phyloP scores from a whole-genome alignment of 1,284 basidiomycete genomes.

The Naganishia sp. region DNA sequence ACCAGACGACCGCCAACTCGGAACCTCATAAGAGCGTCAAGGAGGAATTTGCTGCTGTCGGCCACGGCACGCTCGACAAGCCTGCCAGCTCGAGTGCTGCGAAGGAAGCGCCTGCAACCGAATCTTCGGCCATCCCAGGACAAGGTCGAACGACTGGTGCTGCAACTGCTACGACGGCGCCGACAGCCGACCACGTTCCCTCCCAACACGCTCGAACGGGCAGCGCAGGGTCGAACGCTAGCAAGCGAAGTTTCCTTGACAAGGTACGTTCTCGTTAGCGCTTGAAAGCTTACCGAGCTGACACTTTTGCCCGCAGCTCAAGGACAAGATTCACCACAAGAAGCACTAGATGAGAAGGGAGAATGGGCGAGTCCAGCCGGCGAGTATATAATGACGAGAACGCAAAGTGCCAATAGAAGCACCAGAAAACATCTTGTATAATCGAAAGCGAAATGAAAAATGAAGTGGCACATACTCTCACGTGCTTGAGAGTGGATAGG shows the following conservation, averaged over 20 bases:
- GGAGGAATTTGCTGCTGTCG: slow-evolving; percentile 30
- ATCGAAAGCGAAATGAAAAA: too few species aligned
- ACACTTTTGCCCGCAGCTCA: slow-evolving; percentile 11
- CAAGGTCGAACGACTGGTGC: neutral
- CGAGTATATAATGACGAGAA: neutral
- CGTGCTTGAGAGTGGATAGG: too few species aligned
- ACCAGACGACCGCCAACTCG: slow-evolving; percentile 28
- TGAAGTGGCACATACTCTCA: too few species aligned
- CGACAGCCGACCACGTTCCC: slow-evolving; percentile 4
- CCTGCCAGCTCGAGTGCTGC: slow-evolving; percentile 27
- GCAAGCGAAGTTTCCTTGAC: slow-evolving; percentile 30
- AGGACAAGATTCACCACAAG: slow-evolving; percentile 26
- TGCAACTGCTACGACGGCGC: neutral
- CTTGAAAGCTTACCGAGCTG: too few species aligned
- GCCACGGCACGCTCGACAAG: slow-evolving; percentile 27
- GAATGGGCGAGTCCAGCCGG: neutral
- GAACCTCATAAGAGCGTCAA: slow-evolving; percentile 30
- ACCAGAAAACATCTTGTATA: too few species aligned
- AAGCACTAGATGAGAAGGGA: slow-evolving; percentile 24
- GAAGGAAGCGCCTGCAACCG: slow-evolving; percentile 23
- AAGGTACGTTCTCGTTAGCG: slow-evolving; percentile 22
- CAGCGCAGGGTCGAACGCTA: slow-evolving; percentile 13
- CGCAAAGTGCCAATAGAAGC: too few species aligned
- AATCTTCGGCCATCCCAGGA: slow-evolving; percentile 21
- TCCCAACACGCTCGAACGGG: slow-evolving; percentile 11